A percentile compares a stretch with the other conserved stretches of the same genome.
These are phyloP conservation scores for Fusarium protoensiforme DNA, from an alignment of 2,329 filamentous ascomycete species.

Conservation along the genomic window DNA sequence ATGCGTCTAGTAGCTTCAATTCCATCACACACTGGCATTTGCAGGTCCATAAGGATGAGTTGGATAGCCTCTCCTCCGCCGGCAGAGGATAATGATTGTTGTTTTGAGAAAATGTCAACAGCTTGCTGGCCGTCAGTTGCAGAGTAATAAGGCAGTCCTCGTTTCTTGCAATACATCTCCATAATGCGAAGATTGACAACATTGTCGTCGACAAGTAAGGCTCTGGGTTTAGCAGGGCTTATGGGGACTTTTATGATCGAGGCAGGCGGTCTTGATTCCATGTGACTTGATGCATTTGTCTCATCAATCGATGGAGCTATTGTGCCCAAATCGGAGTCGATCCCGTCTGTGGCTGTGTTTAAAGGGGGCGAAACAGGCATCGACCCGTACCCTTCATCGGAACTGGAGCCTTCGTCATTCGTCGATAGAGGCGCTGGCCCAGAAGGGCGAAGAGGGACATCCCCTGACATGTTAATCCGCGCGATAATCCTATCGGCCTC, in stretches of 20 bases:
- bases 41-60: conserved; percentile 44
- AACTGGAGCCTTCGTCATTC: not conserved
- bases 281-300: not conserved
- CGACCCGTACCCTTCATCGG: conserved; percentile 11
- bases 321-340: not conserved
- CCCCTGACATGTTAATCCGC: not conserved
- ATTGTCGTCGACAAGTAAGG: conserved; percentile 60
- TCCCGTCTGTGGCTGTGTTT: not conserved
- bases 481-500: conserved; percentile 15
- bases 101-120: conserved; percentile 46
- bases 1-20: conserved; percentile 43
- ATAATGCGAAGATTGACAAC: conserved; percentile 60
- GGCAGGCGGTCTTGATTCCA: not conserved
- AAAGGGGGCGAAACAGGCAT: not conserved
- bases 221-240: conserved; percentile 27
- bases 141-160: conserved; percentile 53
- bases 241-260: not conserved
- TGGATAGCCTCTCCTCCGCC: conserved; percentile 23
- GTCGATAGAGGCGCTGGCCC: not conserved
- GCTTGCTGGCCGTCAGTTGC: conserved; percentile 58
- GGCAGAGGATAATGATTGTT: conserved; percentile 18
- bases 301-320: not conserved
- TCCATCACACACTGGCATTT: conserved; percentile 46
- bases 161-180: conserved; percentile 57
- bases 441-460: accelerated